These are phyloP conservation scores for Chrysanthemum makinoi DNA, from an alignment of 129 eudicot genomes.

Conservation along the genomic window DNA sequence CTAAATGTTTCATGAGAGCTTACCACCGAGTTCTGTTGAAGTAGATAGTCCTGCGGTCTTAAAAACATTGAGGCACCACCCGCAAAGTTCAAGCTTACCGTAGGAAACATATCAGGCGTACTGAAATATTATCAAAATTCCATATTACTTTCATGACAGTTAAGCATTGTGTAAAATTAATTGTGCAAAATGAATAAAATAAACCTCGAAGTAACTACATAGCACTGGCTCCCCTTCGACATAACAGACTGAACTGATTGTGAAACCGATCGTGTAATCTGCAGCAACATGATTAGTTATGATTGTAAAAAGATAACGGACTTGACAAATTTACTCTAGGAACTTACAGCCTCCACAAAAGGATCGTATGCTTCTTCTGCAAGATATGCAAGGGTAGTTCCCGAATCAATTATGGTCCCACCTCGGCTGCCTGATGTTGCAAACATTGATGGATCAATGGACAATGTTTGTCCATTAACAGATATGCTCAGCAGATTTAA, in stretches of 20 bases:
- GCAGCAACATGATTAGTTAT: constrained; percentile 27
- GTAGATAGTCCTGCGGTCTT: constrained; percentile 80
- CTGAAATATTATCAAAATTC: constrained; percentile 34
- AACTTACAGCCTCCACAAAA: constrained; percentile 76
- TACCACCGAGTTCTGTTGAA: constrained; percentile 80
- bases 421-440: constrained; percentile 70
- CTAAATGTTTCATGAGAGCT: constrained; percentile 16
- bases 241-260: constrained; percentile 62
- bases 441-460: constrained; percentile 68
- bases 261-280: constrained; percentile 63
- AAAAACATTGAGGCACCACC: constrained; percentile 88
- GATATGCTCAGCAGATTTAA: constrained; percentile 73
- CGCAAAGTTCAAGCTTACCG: constrained; percentile 79
- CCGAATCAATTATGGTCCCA: constrained; percentile 97
- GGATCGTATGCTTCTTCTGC: constrained; percentile 92
- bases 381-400: constrained; percentile 92
- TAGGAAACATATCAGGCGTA: constrained; percentile 67
- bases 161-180: constrained; percentile 1
- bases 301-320: neutral
- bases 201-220: constrained; percentile 69
- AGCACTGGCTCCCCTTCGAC: constrained; percentile 75
- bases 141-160: neutral
- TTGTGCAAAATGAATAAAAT: neutral
- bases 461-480: constrained; percentile 73
- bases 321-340: constrained; percentile 1